Evolutionary conservation across 2,329 filamentous ascomycete species (phyloP).

Genomic region (Grosmannia serpens): DNA sequence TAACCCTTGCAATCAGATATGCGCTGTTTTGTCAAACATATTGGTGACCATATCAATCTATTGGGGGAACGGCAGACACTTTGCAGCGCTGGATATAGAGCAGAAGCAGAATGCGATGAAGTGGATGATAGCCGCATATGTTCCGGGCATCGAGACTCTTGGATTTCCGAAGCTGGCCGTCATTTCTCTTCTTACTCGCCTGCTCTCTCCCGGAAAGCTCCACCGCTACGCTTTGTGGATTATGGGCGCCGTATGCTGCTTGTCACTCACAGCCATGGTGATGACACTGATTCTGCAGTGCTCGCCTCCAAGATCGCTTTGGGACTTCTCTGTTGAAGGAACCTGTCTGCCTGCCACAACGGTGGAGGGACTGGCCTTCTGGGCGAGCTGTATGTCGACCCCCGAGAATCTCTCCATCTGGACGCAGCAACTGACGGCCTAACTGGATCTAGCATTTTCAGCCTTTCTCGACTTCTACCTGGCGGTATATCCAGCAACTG

Average conservation of each 20-base stretch:
- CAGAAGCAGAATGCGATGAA: conserved; percentile 1
- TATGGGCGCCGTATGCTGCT: not conserved
- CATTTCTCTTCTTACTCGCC: not conserved
- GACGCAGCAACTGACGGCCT: not conserved
- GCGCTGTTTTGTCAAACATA: not conserved
- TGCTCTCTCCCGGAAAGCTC: not conserved
- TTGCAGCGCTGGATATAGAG: not conserved
- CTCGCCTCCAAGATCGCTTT: not conserved
- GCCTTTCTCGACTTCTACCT: conserved; percentile 1
- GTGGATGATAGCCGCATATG: not conserved
- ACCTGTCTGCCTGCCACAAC: not conserved
- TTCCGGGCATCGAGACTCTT: not conserved
- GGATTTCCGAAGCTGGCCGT: not conserved
- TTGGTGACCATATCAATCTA: not conserved
- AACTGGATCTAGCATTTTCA: not conserved
- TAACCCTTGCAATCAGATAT: not conserved
- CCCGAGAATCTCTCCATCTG: not conserved
- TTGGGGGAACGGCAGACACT: conserved; percentile 1
- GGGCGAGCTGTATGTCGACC: not conserved
- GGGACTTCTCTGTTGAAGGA: not conserved
- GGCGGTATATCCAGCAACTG: not conserved
- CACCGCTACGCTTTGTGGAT: not conserved
- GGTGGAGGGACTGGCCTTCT: not conserved
- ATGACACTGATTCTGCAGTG: not conserved
- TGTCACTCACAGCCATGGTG: not conserved